Base-by-base conservation (phyloP, 2,329 filamentous ascomycete species). In the Botrytis fragariae region DNA sequence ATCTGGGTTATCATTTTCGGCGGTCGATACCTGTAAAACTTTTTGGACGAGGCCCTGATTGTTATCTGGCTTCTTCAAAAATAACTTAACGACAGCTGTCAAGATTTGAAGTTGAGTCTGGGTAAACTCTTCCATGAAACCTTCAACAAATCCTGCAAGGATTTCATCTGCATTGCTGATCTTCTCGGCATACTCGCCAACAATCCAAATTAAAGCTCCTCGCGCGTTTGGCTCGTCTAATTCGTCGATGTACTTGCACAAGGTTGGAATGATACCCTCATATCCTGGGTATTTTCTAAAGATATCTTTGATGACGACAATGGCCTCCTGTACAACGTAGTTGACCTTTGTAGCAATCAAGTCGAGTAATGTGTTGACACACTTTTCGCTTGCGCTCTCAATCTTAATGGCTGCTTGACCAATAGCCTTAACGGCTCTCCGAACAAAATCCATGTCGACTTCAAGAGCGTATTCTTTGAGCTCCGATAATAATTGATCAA, bases 301-400 rank as follows among this genome's bases (percentile, higher is more conserved):
- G 75, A 99, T 98, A 77, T 99, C 96, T 85, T 97, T 98, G 85
- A 98, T 97, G 65, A 99, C 96, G n/a, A 99, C 94, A 75, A 98
- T 91, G 0, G 96, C 95, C 84, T 99, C 96, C 83, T 99, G 96
- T 18, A 99, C 96, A 68, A 99, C 96, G 81, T 99, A 99, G 85
- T 98, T 98, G 83, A 98, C 95, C 84, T 98, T 98, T 74, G 94
- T 97, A 76, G 95, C 93, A 81, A 99, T 98, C 64, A 99, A 86
- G 79, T 99, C 96, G 76, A 98, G 87, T 45, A 99, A 86, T 0
- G 95, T 93, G 79, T 97, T 97, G 75, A 99, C 96, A 77, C 96
- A 98, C 83, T 95, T 97, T 83, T 98, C 95, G 80, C 93, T 96
- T 6, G 95, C 93, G 77, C 90, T 91, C 83, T 98, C 96, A 77